These are phyloP conservation scores for Castanospermum australe DNA, from an alignment of 306 rosid genomes.

Conservation along the genomic window DNA sequence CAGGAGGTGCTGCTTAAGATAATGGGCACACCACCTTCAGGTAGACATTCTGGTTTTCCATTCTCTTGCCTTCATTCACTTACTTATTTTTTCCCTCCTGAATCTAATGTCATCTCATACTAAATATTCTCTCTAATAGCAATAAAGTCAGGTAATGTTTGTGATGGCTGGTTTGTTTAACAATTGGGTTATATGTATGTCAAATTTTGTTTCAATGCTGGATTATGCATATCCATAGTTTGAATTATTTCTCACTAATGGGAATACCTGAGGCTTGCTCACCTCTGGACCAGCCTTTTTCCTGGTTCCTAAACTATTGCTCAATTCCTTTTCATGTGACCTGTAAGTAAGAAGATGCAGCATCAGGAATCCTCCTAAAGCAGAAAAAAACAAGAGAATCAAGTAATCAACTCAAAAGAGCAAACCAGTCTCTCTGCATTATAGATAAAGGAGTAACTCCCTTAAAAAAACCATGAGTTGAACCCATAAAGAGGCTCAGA, in stretches of 20 bases:
- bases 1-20: constrained; percentile 42
- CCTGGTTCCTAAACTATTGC: neutral
- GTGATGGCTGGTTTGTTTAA: neutral
- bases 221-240: neutral
- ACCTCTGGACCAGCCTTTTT: too few species aligned
- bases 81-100: neutral
- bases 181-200: neutral
- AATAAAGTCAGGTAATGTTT: neutral
- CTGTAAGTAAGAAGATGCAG: too few species aligned
- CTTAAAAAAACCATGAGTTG: too few species aligned
- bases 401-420: too few species aligned
- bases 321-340: neutral
- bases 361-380: too few species aligned
- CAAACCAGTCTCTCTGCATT: too few species aligned
- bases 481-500: too few species aligned
- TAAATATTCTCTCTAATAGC: neutral
- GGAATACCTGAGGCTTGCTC: too few species aligned
- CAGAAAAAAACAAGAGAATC: too few species aligned
- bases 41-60: constrained; percentile 20
- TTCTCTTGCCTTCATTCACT: neutral
- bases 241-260: too few species aligned
- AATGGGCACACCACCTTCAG: constrained; percentile 21
- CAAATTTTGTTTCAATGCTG: neutral
- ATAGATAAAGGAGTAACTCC: too few species aligned
- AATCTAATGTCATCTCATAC: neutral